These are phyloP conservation scores for Penicillium sp. DNA, from an alignment of 2,329 filamentous ascomycete species.

Conservation along the genomic window DNA sequence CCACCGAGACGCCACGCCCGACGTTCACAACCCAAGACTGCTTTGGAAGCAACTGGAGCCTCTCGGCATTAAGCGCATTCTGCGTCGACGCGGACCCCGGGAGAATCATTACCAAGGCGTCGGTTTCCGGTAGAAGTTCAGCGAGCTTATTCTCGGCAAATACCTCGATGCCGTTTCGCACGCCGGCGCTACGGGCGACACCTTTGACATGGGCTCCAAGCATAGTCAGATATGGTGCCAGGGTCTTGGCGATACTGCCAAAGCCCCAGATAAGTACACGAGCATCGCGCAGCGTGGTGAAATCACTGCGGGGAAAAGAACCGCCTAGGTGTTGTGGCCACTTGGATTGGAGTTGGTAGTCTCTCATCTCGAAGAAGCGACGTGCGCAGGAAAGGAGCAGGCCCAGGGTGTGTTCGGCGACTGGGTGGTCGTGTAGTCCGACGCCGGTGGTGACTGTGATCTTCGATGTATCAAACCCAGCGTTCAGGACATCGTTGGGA, in stretches of 20 bases:
- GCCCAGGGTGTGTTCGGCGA: neutral
- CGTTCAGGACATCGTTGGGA: neutral
- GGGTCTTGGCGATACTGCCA: neutral
- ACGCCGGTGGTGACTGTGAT: neutral
- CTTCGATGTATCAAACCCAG: neutral
- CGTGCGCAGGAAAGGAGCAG: neutral
- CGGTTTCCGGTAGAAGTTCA: neutral
- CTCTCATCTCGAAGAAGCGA: conserved; percentile 1
- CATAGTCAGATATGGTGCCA: neutral
- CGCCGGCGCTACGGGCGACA: neutral
- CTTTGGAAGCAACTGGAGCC: neutral
- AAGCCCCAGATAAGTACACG: neutral
- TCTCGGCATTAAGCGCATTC: neutral
- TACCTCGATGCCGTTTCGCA: neutral
- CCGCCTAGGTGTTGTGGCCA: neutral
- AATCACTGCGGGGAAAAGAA: neutral
- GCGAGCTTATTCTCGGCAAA: neutral
- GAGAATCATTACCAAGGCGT: neutral
- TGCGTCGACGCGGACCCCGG: neutral
- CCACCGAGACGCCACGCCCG: neutral
- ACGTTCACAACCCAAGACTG: neutral
- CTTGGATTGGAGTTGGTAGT: neutral
- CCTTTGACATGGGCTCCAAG: neutral
- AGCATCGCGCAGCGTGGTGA: neutral
- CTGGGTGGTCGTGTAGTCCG: conserved; percentile 29